Evolutionary conservation across 2,329 filamentous ascomycete species (phyloP).

Genomic region (Trichophyton benhamiae): DNA sequence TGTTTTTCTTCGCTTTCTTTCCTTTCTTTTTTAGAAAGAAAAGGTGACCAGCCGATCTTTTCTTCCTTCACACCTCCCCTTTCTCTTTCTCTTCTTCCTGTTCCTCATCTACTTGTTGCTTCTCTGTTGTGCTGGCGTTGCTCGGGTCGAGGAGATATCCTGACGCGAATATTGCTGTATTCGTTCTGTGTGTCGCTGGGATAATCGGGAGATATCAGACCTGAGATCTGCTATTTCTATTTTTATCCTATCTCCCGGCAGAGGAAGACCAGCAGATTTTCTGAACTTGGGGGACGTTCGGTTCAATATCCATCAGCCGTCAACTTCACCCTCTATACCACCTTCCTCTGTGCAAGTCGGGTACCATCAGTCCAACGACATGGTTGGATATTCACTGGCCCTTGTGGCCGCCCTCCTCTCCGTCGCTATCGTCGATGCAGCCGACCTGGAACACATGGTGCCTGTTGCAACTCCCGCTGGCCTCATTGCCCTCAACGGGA

Average conservation of each 20-base stretch:
- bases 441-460: constrained; percentile 6
- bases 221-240: background rate
- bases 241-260: background rate
- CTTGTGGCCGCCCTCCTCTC: constrained; percentile 11
- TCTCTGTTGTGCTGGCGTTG: too few relatives aligned
- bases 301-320: background rate
- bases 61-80: background rate
- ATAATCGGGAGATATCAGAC: background rate
- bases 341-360: background rate
- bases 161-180: background rate
- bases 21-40: background rate
- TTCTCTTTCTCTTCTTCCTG: background rate
- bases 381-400: constrained; percentile 9
- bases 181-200: background rate
- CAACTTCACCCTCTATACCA: background rate
- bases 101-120: background rate
- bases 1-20: background rate
- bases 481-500: constrained; percentile 12
- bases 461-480: constrained; percentile 12
- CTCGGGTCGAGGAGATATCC: background rate
- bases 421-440: constrained; percentile 11
- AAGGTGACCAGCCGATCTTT: background rate
- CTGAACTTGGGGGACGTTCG: background rate
- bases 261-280: background rate
- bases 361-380: background rate